Base-by-base conservation (phyloP, 345 rosid species). In the Raphanus sativus region DNA sequence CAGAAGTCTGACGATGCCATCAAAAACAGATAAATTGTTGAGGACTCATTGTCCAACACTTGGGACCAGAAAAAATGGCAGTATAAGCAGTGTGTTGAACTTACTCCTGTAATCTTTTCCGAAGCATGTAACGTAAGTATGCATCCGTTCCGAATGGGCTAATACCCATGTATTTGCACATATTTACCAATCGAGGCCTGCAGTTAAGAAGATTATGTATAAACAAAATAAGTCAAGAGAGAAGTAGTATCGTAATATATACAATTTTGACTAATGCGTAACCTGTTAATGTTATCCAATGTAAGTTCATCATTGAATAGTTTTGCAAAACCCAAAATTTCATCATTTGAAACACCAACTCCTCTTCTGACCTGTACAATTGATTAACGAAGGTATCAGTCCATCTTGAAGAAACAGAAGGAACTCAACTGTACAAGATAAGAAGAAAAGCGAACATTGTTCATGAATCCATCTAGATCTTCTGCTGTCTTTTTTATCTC, bases 101-200 rank as follows among this genome's bases (percentile, higher is more conserved):
- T 86, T 88, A 91, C 98, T 89, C 89, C 70, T 89, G 93, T 52
- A 94, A 77, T 86, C 97, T 88, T 85, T 78, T 87, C 74, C 97
- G 90, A 76, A 94, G 98, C 98, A 90, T 91, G 81, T 79, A 91
- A 8, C 98, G 98, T 60, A 94, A 81, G 81, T 94, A 90, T 65
- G 97, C 96, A 84, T 91, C 98, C 59, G 98, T 94, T 75, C 98
- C 98, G 48, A 77, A 91, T 55, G 98, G 98, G 70, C 89, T 90
- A 77, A 91, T 87, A 81, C 98, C 98, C 98, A 94, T 94, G 84
- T 94, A 94, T 75, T 91, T 91, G 89, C 97, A 94, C 98, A 94
- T 94, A 82, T 87, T 94, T 80, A 94, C 97, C 62, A 94, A 77
- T 40, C 97, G 93, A 73, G 98, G 87, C 89, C 98, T 94, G 88